A percentile compares a stretch with the other conserved stretches of the same genome.
phyloP scores from a whole-genome alignment of 345 rosid genomes.

The Abelmoschus esculentus region DNA sequence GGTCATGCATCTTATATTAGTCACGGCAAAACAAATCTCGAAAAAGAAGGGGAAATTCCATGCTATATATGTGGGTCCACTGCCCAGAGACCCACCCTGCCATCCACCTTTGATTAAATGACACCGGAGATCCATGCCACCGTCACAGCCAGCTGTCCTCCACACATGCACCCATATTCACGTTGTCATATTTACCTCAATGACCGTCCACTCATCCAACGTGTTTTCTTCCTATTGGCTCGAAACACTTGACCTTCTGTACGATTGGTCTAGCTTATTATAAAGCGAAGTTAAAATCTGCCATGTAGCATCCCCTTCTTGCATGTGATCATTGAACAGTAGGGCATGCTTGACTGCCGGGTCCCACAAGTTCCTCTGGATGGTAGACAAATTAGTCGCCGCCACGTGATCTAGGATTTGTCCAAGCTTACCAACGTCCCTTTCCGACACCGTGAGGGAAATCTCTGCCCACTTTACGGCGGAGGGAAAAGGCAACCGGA shows the following conservation, averaged over 20 bases:
- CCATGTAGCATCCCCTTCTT: slow-evolving; percentile 89
- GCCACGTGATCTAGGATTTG: slow-evolving; percentile 65
- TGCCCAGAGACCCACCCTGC: too few relatives aligned
- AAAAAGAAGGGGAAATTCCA: too few relatives aligned
- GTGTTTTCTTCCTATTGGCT: slow-evolving; percentile 23
- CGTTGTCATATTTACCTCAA: slow-evolving; percentile 8
- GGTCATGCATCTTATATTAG: too few relatives aligned
- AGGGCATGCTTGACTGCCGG: slow-evolving; percentile 60
- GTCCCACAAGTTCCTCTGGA: slow-evolving; percentile 63
- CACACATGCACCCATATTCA: slow-evolving; percentile 10
- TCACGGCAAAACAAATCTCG: too few relatives aligned
- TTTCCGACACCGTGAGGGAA: slow-evolving; percentile 75
- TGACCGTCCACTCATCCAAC: slow-evolving; percentile 20
- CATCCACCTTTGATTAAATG: too few relatives aligned
- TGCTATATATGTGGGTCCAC: too few relatives aligned
- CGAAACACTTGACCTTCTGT: slow-evolving; percentile 32
- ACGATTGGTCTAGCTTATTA: slow-evolving; percentile 43
- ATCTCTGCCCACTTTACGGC: slow-evolving; percentile 71
- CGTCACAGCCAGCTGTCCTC: too few relatives aligned
- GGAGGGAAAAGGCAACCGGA: slow-evolving; percentile 59
- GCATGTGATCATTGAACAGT: slow-evolving; percentile 40
- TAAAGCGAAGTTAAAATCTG: slow-evolving; percentile 50
- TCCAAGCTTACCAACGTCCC: slow-evolving; percentile 56
- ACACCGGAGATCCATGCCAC: too few relatives aligned
- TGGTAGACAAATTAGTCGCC: slow-evolving; percentile 49